A percentile compares a stretch with the other conserved stretches of the same genome.
These are phyloP conservation scores for Annulohypoxylon nitens DNA, from an alignment of 495 filamentous ascomycete species.

Conservation along the genomic window DNA sequence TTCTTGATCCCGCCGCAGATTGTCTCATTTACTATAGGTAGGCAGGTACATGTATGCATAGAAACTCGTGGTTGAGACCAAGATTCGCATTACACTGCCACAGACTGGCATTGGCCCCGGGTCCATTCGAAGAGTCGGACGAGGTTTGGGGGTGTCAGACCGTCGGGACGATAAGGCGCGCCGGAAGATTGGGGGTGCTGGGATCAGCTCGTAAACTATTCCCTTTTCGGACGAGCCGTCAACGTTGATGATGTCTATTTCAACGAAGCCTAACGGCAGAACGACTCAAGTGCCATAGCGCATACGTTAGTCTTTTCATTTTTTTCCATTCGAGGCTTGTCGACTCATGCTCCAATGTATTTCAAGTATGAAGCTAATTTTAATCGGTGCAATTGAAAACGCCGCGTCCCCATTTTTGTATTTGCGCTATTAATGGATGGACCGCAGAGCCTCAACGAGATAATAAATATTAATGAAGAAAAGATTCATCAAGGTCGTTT, in stretches of 20 bases:
- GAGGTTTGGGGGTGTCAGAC: slow-evolving; percentile 15
- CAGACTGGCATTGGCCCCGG: not conserved
- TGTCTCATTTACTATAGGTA: not conserved
- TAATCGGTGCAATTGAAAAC: not conserved
- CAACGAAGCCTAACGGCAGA: not conserved
- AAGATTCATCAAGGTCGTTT: not conserved
- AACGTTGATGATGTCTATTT: not conserved
- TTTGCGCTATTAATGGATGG: not conserved
- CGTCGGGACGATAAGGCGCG: slow-evolving; percentile 7
- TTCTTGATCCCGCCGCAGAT: slow-evolving; percentile 8
- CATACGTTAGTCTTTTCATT: not conserved
- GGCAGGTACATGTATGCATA: not conserved
- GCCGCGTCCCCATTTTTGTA: not conserved
- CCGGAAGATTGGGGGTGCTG: not conserved
- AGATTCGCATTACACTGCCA: slow-evolving; percentile 16
- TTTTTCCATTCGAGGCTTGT: not conserved
- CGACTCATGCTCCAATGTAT: not conserved
- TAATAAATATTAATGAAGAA: not conserved
- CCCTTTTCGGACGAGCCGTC: slow-evolving; percentile 12
- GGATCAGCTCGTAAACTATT: slow-evolving; percentile 21
- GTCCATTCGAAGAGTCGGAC: not conserved
- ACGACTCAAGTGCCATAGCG: not conserved
- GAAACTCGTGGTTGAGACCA: not conserved
- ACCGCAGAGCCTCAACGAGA: not conserved
- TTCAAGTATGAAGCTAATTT: not conserved